These are phyloP conservation scores for Tulasnella sp. DNA, from an alignment of 768 basidiomycete genomes.

Conservation along the genomic window DNA sequence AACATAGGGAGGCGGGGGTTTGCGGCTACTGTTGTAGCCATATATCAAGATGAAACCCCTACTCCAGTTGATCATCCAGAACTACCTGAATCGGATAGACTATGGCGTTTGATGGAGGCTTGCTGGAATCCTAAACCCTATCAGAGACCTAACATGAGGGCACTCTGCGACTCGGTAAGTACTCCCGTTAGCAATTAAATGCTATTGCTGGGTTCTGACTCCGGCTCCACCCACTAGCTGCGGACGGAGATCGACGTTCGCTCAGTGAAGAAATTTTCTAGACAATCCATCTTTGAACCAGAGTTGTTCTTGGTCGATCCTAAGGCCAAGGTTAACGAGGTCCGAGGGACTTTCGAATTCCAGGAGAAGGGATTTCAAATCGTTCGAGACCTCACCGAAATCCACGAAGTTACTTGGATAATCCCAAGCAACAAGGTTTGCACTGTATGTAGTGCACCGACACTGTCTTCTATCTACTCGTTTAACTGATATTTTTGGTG, in stretches of 20 bases:
- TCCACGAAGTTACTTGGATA: neutral
- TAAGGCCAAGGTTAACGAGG: neutral
- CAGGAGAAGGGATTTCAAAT: neutral
- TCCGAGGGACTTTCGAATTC: neutral
- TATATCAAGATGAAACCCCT: neutral
- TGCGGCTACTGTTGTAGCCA: neutral
- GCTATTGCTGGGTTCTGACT: no score
- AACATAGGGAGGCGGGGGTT: no score
- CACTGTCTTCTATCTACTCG: neutral
- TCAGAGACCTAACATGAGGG: conserved; percentile 1
- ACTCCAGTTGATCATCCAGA: neutral
- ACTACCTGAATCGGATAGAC: neutral
- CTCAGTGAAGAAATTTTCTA: no score
- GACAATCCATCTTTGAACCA: no score
- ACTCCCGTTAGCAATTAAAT: no score
- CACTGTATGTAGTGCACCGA: neutral
- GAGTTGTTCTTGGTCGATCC: neutral
- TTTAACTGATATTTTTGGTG: neutral
- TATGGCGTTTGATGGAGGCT: neutral
- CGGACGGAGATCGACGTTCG: no score
- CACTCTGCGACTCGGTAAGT: no score
- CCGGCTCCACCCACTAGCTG: no score
- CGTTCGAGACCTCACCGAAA: neutral
- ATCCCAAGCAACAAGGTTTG: neutral
- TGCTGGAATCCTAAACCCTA: neutral